Evolutionary conservation across 768 basidiomycete genomes (phyloP), one percentile per base, ranked within the genome.

Genomic region (Russula brevipes): DNA sequence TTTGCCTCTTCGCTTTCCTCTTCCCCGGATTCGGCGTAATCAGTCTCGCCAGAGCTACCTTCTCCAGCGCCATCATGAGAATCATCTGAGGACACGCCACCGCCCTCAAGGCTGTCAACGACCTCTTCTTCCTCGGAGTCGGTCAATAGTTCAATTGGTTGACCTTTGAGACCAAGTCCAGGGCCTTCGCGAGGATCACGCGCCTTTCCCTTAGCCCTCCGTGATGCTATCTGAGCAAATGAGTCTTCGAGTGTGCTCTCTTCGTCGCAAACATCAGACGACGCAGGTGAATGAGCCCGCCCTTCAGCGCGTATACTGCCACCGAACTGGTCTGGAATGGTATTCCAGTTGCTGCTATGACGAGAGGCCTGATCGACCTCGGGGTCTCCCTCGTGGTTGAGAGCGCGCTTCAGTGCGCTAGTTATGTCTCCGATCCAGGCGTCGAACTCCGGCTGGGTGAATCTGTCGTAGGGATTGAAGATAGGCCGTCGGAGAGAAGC

Each of bases 391-490:
- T 76, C 81, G 52, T 81, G 79, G 0, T 83, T 82, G 9, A 89
- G 76, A 30, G 87, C 88, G 54, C 74, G 77, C 61, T 79, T 79
- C 35, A 89, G 74, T 55, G 82, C 76, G 63, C 77, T 72, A 0
- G 84, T 87, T 49, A 89, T 80, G 69, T 79, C 84, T 67, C 77
- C 80, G 68, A 89, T 85, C 84, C 84, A 89, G 70, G 79, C 76
- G 77, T 89, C 86, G 68, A 88, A 89, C 66, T 88, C 82, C 1
- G 77, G 74, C 70, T 84, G 79, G 1, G 85, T 79, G 71, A 89
- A 87, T 71, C 85, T 85, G 72, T 89, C 86, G 71, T 85, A 89
- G 1, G 88, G 88, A 69, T 89, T 89, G 57, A 82, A 73, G 57
- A 87, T 80, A 19, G 87, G 86, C 6, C 83, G 74, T 19, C 79